These are phyloP conservation scores for Strobilomyces echinocephalus DNA, from an alignment of 768 basidiomycete species.

Conservation along the genomic window DNA sequence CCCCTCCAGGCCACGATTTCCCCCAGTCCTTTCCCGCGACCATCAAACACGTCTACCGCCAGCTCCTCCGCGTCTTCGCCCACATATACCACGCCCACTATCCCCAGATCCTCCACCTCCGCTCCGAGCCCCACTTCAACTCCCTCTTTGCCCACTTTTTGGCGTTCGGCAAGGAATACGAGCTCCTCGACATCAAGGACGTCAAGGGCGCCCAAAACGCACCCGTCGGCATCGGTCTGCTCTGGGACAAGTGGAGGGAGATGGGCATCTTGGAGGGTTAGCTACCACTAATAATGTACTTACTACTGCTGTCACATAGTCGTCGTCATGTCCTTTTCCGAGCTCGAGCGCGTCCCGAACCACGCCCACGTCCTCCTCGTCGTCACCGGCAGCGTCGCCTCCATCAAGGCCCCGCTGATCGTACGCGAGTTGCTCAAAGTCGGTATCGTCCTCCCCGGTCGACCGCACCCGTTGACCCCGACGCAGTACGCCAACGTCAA, in stretches of 20 bases:
- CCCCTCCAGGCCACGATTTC: constrained; percentile 70
- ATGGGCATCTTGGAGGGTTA: constrained; percentile 64
- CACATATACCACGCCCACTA: constrained; percentile 98
- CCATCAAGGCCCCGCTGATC: constrained; percentile 89
- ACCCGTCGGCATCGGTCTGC: constrained; percentile 65
- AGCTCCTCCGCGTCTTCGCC: constrained; percentile 93
- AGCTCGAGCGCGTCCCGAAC: constrained; percentile 23
- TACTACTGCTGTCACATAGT: constrained; percentile 1
- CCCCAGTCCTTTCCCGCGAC: constrained; percentile 85
- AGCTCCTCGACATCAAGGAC: constrained; percentile 84
- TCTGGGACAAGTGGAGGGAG: constrained; percentile 90
- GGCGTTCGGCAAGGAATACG: constrained; percentile 92
- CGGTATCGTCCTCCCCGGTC: constrained; percentile 28
- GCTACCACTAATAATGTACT: not conserved
- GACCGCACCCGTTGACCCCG: not conserved
- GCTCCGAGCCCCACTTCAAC: constrained; percentile 93
- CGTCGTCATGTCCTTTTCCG: constrained; percentile 18
- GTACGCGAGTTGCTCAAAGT: constrained; percentile 68
- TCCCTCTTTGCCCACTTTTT: constrained; percentile 97
- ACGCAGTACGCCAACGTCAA: constrained; percentile 67
- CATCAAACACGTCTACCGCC: constrained; percentile 90
- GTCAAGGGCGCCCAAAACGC: constrained; percentile 63
- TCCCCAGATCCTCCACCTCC: constrained; percentile 83
- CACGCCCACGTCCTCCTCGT: constrained; percentile 70
- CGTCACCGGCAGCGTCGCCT: constrained; percentile 92